Evolutionary conservation across 345 rosid species (phyloP), one percentile per base, ranked within the genome.

Genomic region (Citrus inodora): DNA sequence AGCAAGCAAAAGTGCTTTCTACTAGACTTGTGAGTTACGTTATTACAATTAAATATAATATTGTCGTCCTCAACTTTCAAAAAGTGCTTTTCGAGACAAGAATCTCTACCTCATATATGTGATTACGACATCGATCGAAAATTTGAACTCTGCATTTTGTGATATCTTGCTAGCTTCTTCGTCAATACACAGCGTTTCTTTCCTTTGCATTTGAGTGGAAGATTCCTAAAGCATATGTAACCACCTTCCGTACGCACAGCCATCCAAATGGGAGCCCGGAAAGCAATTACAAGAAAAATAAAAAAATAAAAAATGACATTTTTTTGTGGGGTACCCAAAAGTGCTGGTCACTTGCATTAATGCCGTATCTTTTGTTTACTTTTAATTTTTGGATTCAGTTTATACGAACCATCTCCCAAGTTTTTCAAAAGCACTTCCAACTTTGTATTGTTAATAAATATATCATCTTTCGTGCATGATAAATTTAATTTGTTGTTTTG

Each of bases 151-250:
- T 46, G 51, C 51, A 13, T 46, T 46, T 46, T 3, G 51, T 13
- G 51, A 46, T 46, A 9, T 0, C 3, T 40, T 33, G 51, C 51
- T 11, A 13, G 16, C 51, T 46, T 46, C 51, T 46, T 46, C 17
- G 0, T 46, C 51, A 46, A 46, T 46, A 46, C 0, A 3, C 0
- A 21, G 6, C 22, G 11, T 19, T 35, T n/a, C 24, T 4, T 37
- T 73, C 38, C 6, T 11, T 35, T 59, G 65, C 33, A 38, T 22
- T 14, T 37, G 55, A 22, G 33, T 24, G 76, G 76, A 73, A 73
- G 76, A 62, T 73, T 73, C 66, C 76, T 58, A 73, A 73, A 33
- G 33, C 67, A 59, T 24, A n/a, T 21, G 40, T 7, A 14, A 32
- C 62, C 10, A 32, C 62, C 10, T 21, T 16, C 51, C 76, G 46